phyloP scores from a whole-genome alignment of 345 rosid genomes.

The Eucalyptus erythrocorys region DNA sequence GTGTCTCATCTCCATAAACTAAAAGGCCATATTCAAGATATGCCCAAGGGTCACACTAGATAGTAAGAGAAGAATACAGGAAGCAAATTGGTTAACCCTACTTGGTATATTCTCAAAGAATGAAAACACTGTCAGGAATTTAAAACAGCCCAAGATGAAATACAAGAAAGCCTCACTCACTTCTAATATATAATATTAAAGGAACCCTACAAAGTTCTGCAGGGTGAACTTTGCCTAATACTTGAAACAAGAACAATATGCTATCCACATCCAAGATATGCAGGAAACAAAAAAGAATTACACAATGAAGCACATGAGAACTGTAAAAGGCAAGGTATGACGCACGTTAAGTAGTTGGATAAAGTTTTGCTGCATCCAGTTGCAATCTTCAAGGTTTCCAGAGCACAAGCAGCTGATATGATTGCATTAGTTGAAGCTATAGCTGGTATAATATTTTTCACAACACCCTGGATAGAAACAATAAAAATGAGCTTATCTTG shows the following conservation, averaged over 20 bases:
- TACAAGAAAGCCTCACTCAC: background rate
- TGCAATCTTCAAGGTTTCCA: constrained; percentile 91
- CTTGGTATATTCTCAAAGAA: background rate
- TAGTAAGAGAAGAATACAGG: background rate
- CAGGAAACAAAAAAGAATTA: background rate
- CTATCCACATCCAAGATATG: background rate
- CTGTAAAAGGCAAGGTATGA: background rate
- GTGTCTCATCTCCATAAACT: background rate
- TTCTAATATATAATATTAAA: background rate
- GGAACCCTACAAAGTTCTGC: background rate
- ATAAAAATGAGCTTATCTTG: background rate
- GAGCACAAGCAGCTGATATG: constrained; percentile 84
- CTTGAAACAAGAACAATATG: background rate
- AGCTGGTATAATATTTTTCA: constrained; percentile 94
- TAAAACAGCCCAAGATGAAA: background rate
- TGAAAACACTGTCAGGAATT: background rate
- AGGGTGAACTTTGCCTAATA: background rate
- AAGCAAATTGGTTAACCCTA: background rate
- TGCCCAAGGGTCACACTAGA: background rate
- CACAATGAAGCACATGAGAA: background rate
- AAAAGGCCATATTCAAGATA: background rate
- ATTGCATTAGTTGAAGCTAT: constrained; percentile 98
- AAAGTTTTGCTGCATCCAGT: constrained; percentile 96
- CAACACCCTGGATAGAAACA: constrained; percentile 57
- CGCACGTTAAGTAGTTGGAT: constrained; percentile 80